phyloP scores from a whole-genome alignment of 108 stramenopile genomes.

The Skeletonema tropicum region DNA sequence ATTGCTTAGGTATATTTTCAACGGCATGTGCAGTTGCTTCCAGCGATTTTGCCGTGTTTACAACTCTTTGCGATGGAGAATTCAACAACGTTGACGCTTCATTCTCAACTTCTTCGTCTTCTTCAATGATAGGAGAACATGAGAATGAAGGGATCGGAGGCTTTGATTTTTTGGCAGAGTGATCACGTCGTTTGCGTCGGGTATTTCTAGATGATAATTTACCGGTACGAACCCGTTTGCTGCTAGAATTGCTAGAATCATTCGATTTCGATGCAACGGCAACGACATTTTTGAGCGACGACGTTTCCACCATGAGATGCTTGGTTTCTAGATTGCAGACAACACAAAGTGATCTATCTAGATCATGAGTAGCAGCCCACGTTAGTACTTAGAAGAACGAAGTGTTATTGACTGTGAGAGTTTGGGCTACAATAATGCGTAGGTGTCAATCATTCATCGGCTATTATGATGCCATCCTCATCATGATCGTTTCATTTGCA shows the following conservation, averaged over 20 bases:
- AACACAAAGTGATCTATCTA: background rate
- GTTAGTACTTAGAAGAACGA: no score
- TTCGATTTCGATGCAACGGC: background rate
- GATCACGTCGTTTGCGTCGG: conserved; percentile 24
- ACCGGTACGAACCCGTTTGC: background rate
- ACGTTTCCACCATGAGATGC: conserved; percentile 2
- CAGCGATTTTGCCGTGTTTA: background rate
- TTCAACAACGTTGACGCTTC: background rate
- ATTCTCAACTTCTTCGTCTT: conserved; percentile 3
- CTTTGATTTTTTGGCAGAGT: conserved; percentile 6
- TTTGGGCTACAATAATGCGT: no score
- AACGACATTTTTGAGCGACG: background rate
- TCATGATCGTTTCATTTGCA: no score
- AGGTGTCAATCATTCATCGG: background rate
- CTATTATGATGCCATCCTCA: no score
- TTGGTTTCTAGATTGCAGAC: background rate
- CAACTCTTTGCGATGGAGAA: background rate
- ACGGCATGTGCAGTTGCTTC: background rate
- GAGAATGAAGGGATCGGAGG: conserved; percentile 35
- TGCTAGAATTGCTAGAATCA: background rate
- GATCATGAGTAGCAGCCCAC: background rate
- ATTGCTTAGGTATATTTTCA: background rate
- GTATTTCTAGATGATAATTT: conserved; percentile 39
- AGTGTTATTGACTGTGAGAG: no score
- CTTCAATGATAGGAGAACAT: conserved; percentile 11